phyloP scores from a whole-genome alignment of 257 asterid species.

The Ajuga chamaepitys region DNA sequence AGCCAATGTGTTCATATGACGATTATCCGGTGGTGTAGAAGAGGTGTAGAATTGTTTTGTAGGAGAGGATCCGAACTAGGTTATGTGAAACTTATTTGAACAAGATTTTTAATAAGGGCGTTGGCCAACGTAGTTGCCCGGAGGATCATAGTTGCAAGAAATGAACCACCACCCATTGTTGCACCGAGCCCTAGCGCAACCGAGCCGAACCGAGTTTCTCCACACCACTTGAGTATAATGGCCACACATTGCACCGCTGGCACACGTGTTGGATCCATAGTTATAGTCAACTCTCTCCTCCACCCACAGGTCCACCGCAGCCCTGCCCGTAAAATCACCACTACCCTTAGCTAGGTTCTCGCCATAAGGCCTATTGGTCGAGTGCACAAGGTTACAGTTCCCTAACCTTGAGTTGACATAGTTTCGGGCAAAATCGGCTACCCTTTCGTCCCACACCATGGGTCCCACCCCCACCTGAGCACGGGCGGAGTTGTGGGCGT shows the following conservation, averaged over 20 bases:
- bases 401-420: conserved; percentile 26
- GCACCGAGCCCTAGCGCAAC: conserved; percentile 32
- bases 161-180: conserved; percentile 25
- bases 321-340: conserved; percentile 9
- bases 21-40: too few relatives aligned
- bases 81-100: too few relatives aligned
- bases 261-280: conserved; percentile 23
- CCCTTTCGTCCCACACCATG: conserved; percentile 30
- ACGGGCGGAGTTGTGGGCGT: conserved; percentile 36
- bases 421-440: conserved; percentile 32
- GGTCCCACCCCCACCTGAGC: conserved; percentile 31
- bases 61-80: too few relatives aligned
- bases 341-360: conserved; percentile 35
- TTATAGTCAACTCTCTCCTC: conserved; percentile 21
- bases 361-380: conserved; percentile 24
- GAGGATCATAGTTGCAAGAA: conserved; percentile 41
- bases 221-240: conserved; percentile 57
- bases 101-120: conserved; percentile 42
- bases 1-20: too few relatives aligned
- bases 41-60: too few relatives aligned
- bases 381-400: conserved; percentile 31
- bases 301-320: conserved; percentile 35
- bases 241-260: conserved; percentile 15
- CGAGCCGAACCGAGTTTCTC: conserved; percentile 30
- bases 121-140: conserved; percentile 29